Base-by-base conservation (phyloP, 352 stramenopile species). In the Halophytophthora batemanensis region DNA sequence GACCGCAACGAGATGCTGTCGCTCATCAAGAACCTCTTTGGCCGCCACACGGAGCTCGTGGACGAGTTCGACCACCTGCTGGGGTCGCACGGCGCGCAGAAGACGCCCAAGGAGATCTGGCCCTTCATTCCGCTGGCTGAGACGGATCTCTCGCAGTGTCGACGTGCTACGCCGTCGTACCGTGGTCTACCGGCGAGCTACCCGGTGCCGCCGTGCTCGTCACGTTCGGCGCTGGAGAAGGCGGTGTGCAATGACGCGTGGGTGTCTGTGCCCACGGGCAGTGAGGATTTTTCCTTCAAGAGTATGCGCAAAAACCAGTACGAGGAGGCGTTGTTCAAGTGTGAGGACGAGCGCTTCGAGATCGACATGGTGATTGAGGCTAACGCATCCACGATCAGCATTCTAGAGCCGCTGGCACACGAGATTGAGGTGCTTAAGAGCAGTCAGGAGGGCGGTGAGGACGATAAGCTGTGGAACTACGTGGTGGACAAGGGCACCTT, bases 241-340 rank as follows among this genome's bases (percentile, higher is more conserved):
- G 80, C 87, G 45, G 84, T 98, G 19, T 93, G 96, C 55, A 99
- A 99, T 68, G 88, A 98, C 73, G 74, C 90, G 40, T 99, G 97
- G 96, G 96, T 99, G 1, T 98, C 86, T 29, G 85, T 99, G 10
- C 97, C 97, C 18, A 97, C 98, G 15, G 97, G 97, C 17, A 98
- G 89, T 66, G 98, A 99, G 70, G 97, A 99, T 52, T 98, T 98
- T 56, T 98, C 89, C n/a, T 98, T 96, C 59, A 97, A 96, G 73
- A 98, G 99, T 63, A 98, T 99, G 94, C 91, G 97, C 31, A 98
- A 98, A 55, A 99, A 99, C 65, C 90, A 98, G 53, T 98, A 98
- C 63, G 98, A 99, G 64, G 97, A 99, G 65, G 90, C 92, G 6
- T 71, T 99, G 0, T 99, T 99, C 74, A 96, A 98, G 53, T 98